Evolutionary conservation across 2,329 filamentous ascomycete genomes (phyloP).

Genomic region (Stagonosporopsis cucurbitacearum): DNA sequence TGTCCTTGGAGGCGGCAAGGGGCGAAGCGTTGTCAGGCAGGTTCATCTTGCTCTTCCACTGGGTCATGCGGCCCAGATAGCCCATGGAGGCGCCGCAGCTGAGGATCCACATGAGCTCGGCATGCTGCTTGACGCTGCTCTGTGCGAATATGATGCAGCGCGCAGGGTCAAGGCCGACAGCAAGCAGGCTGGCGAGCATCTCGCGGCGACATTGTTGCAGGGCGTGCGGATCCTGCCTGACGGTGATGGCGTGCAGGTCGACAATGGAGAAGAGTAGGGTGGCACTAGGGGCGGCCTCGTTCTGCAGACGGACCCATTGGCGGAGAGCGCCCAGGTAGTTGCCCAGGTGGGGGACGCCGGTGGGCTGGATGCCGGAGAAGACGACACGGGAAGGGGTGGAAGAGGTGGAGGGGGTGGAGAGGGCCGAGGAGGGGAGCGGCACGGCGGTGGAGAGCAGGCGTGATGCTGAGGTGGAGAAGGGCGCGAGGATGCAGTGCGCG

Average conservation of each 20-base stretch:
- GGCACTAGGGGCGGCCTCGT: conserved; percentile 62
- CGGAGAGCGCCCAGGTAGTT: conserved; percentile 92
- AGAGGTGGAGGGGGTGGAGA: not conserved
- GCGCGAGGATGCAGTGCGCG: not conserved
- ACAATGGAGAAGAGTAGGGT: conserved; percentile 85
- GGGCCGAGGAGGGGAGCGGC: too few relatives aligned
- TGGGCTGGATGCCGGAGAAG: conserved; percentile 97
- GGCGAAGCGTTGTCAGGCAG: conserved; percentile 65
- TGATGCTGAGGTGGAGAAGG: not conserved
- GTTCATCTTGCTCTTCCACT: conserved; percentile 90
- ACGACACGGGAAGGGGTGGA: conserved; percentile 51
- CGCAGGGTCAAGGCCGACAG: conserved; percentile 81
- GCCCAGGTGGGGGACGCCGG: conserved; percentile 89
- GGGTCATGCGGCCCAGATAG: conserved; percentile 97
- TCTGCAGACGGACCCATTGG: conserved; percentile 84
- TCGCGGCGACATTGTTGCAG: conserved; percentile 73
- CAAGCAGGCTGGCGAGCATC: conserved; percentile 79
- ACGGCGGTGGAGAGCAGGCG: not conserved
- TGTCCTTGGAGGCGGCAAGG: conserved; percentile 57
- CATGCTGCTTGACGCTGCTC: conserved; percentile 76
- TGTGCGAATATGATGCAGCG: conserved; percentile 83
- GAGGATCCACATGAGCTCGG: conserved; percentile 96
- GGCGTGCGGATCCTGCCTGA: conserved; percentile 65
- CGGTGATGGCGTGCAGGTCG: conserved; percentile 91
- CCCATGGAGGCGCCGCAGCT: conserved; percentile 91